These are phyloP conservation scores for Marchantia polymorpha DNA, from an alignment of 225 moss, liverwort and hornwort species.

Conservation along the genomic window DNA sequence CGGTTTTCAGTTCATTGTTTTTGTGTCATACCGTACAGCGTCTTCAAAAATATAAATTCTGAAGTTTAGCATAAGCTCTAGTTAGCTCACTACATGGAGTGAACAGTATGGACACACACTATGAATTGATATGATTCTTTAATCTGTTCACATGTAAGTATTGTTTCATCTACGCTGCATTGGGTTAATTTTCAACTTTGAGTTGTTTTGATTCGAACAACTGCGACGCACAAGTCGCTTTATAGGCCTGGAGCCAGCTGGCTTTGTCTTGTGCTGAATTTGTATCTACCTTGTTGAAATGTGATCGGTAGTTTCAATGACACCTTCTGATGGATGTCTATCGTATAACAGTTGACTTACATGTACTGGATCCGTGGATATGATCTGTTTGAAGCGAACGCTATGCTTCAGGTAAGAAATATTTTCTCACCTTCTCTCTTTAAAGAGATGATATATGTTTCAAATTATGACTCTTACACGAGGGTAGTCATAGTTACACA, in stretches of 20 bases:
- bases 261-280: background rate
- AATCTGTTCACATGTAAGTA: too few relatives aligned
- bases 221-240: too few relatives aligned
- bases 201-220: too few relatives aligned
- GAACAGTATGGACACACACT: too few relatives aligned
- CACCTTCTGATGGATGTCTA: background rate
- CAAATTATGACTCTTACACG: background rate
- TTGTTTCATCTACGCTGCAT: too few relatives aligned
- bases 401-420: conserved; percentile 63
- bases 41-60: background rate
- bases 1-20: background rate
- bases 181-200: too few relatives aligned
- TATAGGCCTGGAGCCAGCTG: background rate
- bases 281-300: background rate
- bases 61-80: too few relatives aligned
- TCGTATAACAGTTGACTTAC: conserved; percentile 70
- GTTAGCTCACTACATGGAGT: too few relatives aligned
- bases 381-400: conserved; percentile 75
- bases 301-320: background rate
- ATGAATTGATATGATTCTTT: too few relatives aligned
- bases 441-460: background rate
- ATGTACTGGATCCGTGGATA: conserved; percentile 89
- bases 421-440: background rate
- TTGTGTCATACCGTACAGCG: background rate
- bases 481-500: background rate